Evolutionary conservation across 208 protist genomes (phyloP).

Genomic region (Vickermania spadyakhi): DNA sequence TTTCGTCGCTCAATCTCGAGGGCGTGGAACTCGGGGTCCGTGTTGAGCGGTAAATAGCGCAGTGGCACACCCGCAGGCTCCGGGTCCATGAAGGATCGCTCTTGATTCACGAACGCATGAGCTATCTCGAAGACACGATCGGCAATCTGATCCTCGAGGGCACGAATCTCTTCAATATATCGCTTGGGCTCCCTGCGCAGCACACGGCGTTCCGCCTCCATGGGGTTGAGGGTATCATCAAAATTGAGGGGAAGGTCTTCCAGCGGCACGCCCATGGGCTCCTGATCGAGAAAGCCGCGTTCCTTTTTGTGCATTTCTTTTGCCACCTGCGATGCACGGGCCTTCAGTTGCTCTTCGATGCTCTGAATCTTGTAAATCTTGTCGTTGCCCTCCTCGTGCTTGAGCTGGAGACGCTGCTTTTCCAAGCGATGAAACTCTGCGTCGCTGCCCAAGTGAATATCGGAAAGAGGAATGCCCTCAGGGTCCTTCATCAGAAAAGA

Average conservation of each 20-base stretch:
- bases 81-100: slow-evolving; percentile 75
- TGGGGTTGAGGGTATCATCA: slow-evolving; percentile 46
- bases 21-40: slow-evolving; percentile 53
- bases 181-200: slow-evolving; percentile 35
- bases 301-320: slow-evolving; percentile 55
- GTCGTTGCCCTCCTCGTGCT: slow-evolving; percentile 8
- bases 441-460: slow-evolving; percentile 23
- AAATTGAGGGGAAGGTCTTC: slow-evolving; percentile 71
- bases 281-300: slow-evolving; percentile 72
- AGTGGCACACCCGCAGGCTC: slow-evolving; percentile 63
- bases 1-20: slow-evolving; percentile 44
- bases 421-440: slow-evolving; percentile 23
- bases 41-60: slow-evolving; percentile 56
- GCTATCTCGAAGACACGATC: slow-evolving; percentile 62
- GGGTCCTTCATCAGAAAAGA: slow-evolving; percentile 50
- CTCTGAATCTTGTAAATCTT: slow-evolving; percentile 8
- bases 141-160: slow-evolving; percentile 51
- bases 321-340: slow-evolving; percentile 34
- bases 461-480: slow-evolving; percentile 23
- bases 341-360: slow-evolving; percentile 44
- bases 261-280: slow-evolving; percentile 70
- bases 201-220: slow-evolving; percentile 50
- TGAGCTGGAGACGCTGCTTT: slow-evolving; percentile 16
- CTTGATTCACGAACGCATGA: slow-evolving; percentile 39
- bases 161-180: slow-evolving; percentile 38